Evolutionary conservation across 1,284 basidiomycete species (phyloP).

Genomic region (Cerrena zonata): DNA sequence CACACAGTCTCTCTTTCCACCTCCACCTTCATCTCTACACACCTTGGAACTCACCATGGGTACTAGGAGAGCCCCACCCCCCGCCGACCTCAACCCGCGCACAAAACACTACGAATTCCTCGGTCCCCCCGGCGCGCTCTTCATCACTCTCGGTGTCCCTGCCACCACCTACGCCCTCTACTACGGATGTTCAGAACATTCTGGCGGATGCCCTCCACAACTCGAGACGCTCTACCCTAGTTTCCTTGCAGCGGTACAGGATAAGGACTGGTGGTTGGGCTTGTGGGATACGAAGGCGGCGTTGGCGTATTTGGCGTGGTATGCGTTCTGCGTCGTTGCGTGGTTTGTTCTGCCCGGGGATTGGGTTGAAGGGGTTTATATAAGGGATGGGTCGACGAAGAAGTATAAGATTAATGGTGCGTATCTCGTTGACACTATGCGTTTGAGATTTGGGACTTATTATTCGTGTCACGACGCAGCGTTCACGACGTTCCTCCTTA

Average conservation of each 20-base stretch:
- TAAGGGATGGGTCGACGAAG: constrained; percentile 76
- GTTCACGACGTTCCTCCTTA: constrained; percentile 79
- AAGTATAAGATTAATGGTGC: constrained; percentile 94
- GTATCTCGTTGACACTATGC: constrained; percentile 1
- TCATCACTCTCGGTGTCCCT: constrained; percentile 73
- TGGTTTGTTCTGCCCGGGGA: constrained; percentile 88
- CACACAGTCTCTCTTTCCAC: no score
- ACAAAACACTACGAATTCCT: constrained; percentile 79
- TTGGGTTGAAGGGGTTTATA: constrained; percentile 70
- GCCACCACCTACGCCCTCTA: constrained; percentile 74
- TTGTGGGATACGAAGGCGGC: constrained; percentile 81
- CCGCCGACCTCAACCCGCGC: constrained; percentile 50
- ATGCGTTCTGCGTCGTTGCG: constrained; percentile 76
- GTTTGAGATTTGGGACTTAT: not conserved
- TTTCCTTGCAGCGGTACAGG: constrained; percentile 43
- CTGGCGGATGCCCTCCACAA: constrained; percentile 70
- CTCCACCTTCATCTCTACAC: no score
- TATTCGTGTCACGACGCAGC: constrained; percentile 49
- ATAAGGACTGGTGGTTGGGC: constrained; percentile 56
- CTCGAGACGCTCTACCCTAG: constrained; percentile 39
- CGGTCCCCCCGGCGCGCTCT: constrained; percentile 75
- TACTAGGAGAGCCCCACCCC: no score
- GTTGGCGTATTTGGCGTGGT: constrained; percentile 83
- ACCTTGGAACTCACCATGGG: no score
- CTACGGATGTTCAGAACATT: constrained; percentile 77